Base-by-base conservation (phyloP, 345 rosid species). In the Nephelium lappaceum region DNA sequence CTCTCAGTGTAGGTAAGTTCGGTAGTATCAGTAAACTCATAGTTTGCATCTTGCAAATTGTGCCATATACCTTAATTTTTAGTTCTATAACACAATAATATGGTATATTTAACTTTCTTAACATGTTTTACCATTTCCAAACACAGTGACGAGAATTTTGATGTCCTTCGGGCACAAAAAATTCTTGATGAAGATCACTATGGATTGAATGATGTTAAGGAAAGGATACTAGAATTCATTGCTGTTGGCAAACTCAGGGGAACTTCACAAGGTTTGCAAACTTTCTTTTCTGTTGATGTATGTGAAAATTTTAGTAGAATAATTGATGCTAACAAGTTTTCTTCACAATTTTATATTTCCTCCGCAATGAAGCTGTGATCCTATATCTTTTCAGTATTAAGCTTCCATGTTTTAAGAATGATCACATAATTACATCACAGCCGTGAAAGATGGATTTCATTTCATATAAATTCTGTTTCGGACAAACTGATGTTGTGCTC, bases 181-280 rank as follows among this genome's bases (percentile, higher is more conserved):
- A 92, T 94, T 86, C 99, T 97, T 74, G 98, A 97, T 76, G 99
- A 97, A 83, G 99, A 97, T 82, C 99, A 97, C 80, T 97, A 92
- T 86, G 99, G 99, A 77, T 91, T 97, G 83, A 87, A 88, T 57
- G 99, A 97, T 76, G 99, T 97, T 55, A 97, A 97, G 86, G 99
- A 97, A 89, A 86, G 99, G 77, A 97, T 97, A 84, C 84, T 97
- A 83, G 99, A 97, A 83, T 97, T 97, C 79, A 97, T 97, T 65
- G 99, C 99, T 39, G 99, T 97, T 18, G 99, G 99, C 71, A 97
- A 93, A 85, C 93, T 97, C 61, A 87, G 99, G 89, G 99, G 99
- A 84, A 94, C 79, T 75, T 90, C 99, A 23, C 99, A 94, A 89
- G 99, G 99, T 97, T 69, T 53, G 87, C 71, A 24, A 3, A 66